phyloP scores from a whole-genome alignment of 495 filamentous ascomycete genomes.

The Penicillium robsamsonii region DNA sequence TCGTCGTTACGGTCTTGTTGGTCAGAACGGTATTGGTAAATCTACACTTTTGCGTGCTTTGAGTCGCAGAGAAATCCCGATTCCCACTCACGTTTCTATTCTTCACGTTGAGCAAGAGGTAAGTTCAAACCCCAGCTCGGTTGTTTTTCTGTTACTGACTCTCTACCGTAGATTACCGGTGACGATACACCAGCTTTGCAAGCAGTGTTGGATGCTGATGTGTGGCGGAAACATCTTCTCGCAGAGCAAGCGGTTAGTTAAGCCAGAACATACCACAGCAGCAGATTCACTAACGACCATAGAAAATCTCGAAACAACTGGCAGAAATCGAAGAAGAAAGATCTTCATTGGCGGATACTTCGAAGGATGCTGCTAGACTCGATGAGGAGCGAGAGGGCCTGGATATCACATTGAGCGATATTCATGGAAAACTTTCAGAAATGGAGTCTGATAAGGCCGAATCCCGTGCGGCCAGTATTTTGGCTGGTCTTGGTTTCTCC shows the following conservation, averaged over 20 bases:
- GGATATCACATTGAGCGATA: slow-evolving; percentile 83
- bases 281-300: slow-evolving; percentile 17
- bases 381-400: slow-evolving; percentile 86
- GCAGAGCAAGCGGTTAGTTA: slow-evolving; percentile 76
- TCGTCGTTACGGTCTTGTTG: slow-evolving; percentile 92
- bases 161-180: slow-evolving; percentile 68
- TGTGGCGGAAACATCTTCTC: slow-evolving; percentile 95
- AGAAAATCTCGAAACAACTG: slow-evolving; percentile 84
- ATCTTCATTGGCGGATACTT: slow-evolving; percentile 78
- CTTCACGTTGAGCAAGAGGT: slow-evolving; percentile 98
- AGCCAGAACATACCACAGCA: neutral
- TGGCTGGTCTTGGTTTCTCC: slow-evolving; percentile 97
- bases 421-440: slow-evolving; percentile 88
- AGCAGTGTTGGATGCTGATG: slow-evolving; percentile 95
- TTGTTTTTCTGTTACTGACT: slow-evolving; percentile 12
- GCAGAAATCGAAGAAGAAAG: slow-evolving; percentile 77
- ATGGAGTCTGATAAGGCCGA: slow-evolving; percentile 99
- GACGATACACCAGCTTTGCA: slow-evolving; percentile 95
- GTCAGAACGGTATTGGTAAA: slow-evolving; percentile 99
- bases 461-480: slow-evolving; percentile 88
- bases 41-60: slow-evolving; percentile 88
- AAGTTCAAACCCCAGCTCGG: slow-evolving; percentile 19
- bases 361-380: slow-evolving; percentile 75
- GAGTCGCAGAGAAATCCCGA: slow-evolving; percentile 87
- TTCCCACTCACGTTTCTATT: slow-evolving; percentile 97